Evolutionary conservation across 441 rosid genomes (phyloP), one percentile per base, ranked within the genome.

Genomic region (Gossypium gossypioides): DNA sequence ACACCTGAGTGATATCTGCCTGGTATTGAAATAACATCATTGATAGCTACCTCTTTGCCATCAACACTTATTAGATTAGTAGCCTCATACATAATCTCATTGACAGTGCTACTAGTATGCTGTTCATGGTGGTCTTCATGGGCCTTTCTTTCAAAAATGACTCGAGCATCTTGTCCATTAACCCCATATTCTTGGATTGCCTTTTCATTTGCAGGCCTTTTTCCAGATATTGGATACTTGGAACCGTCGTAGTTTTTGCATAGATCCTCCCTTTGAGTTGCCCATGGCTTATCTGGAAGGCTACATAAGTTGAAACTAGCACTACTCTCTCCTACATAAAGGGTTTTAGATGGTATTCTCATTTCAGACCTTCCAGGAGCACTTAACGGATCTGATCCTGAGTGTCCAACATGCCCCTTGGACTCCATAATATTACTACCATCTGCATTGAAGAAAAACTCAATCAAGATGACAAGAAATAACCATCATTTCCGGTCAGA

Each of bases 381-480:
- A 54, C 25, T 34, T 61, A 74, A 80, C 60, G 71, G 72, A 72
- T 56, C 68, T 25, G 76, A 80, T 61, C 46, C 80, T 62, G 51
- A 22, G 64, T 48, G 59, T 68, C 68, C 65, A 56, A 29, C 69
- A 71, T 68, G 74, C 63, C 68, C 76, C 68, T 74, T 69, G 32
- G 73, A 75, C 78, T 78, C 82, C 78, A 71, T 27, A 58, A 50
- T 61, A 66, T 76, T 82, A 81, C 81, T 76, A 69, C 61, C 56
- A 83, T 83, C 97, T 87, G 84, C 86, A 85, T 29, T 52, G 60
- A 74, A 75, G 75, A 83, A 76, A 51, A 73, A 71, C 71, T 51
- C 63, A 52, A 79, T 82, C 79, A 81, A 78, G 58, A 75, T 50
- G 75, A 52, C 63, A 64, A 71, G 40, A 40, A 3, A 62, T 22